Evolutionary conservation across 345 rosid genomes (phyloP), one percentile per base, ranked within the genome.

Genomic region (Litchi chinensis): DNA sequence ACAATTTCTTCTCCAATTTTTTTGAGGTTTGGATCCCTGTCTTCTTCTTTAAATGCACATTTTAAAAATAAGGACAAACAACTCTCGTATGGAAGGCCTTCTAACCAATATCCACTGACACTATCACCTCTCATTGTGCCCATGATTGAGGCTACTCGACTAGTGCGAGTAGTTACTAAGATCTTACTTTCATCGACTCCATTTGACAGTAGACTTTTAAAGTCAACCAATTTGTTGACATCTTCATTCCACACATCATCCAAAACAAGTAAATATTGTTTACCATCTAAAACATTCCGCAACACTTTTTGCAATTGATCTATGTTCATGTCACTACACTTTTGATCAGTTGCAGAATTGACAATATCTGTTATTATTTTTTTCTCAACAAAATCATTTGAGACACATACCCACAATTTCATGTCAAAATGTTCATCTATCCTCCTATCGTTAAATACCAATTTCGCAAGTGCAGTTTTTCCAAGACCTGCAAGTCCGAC

Each of bases 381-480:
- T 5, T 41, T 66, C 28, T 19, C 2, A 5, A 15, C 6, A 19
- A 71, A 84, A 6, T 84, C 76, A 26, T 43, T 9, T 4, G 71
- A n/a, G 46, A 76, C 48, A 63, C 71, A 67, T 18, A 77, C 63
- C 83, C 83, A 82, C 4, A 67, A 18, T 41, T 56, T 85, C 26
- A 10, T 15, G 4, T 44, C 68, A 22, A 84, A 83, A 78, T 48
- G 72, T 37, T 39, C 8, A 10, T 8, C 68, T 28, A 75, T 63
- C n/a, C 44, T 70, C n/a, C 40, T 26, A 70, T 83, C 86, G 26
- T 37, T 26, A 37, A 9, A 81, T 8, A 76, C 84, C 78, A 78
- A 28, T 64, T 81, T 78, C 0, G 80, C 84, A 1, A 81, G 78
- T 4, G 82, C 52, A 0, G 86, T 80, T 79, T 83, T 83, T 12